Evolutionary conservation across 805 yeast genomes (phyloP).

Genomic region (Wickerhamomyces kurtzmanii): DNA sequence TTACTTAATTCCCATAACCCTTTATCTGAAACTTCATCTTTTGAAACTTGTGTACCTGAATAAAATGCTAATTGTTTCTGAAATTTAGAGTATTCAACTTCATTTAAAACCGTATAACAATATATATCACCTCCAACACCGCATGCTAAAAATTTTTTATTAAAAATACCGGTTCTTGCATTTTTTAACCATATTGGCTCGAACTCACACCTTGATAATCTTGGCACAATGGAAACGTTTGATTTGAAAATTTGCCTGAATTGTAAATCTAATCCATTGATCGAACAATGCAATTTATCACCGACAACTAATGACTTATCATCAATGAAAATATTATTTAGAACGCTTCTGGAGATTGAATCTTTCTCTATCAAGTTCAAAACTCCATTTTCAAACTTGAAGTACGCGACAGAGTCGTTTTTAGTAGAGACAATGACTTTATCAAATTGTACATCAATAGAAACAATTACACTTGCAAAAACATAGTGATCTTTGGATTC

Average conservation of each 20-base stretch:
- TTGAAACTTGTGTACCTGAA: background rate
- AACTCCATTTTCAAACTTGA: constrained; percentile 8
- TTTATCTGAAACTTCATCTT: constrained; percentile 8
- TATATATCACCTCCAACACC: constrained; percentile 29
- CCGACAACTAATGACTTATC: constrained; percentile 9
- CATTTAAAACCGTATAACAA: constrained; percentile 13
- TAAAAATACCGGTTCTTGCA: constrained; percentile 1
- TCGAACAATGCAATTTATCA: constrained; percentile 12
- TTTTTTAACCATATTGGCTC: constrained; percentile 22
- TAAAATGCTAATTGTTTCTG: constrained; percentile 1
- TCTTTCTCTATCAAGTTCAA: constrained; percentile 10
- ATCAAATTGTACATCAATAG: constrained; percentile 13
- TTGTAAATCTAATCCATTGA: constrained; percentile 5
- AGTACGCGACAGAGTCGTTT: constrained; percentile 15
- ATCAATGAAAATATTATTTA: constrained; percentile 7
- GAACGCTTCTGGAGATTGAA: constrained; percentile 10
- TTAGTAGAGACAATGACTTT: constrained; percentile 17
- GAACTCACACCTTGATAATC: constrained; percentile 17
- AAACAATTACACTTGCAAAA: constrained; percentile 8
- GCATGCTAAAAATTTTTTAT: constrained; percentile 13
- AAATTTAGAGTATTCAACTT: constrained; percentile 2
- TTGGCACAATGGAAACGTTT: constrained; percentile 21
- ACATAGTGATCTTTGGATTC: constrained; percentile 5
- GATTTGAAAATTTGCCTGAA: constrained; percentile 8
- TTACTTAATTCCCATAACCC: constrained; percentile 12